phyloP scores from a whole-genome alignment of 257 asterid genomes.

The Marsdenia floribunda region DNA sequence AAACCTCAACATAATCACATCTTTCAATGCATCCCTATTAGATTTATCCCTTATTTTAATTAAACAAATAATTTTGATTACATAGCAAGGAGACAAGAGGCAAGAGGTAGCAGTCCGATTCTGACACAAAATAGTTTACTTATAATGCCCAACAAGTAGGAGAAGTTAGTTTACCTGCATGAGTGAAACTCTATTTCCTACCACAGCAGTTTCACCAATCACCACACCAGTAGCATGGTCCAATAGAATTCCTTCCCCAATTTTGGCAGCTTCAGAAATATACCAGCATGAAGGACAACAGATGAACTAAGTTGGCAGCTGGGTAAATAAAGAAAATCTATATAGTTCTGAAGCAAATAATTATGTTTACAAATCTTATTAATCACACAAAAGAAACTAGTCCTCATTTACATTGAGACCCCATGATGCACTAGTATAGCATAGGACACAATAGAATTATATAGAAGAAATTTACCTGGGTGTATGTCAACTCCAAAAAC shows the following conservation, averaged over 20 bases:
- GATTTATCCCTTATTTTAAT: background rate
- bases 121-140: background rate
- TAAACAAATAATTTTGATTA: background rate
- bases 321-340: background rate
- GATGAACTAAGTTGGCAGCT: constrained; percentile 1
- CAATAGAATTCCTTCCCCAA: constrained; percentile 43
- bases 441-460: background rate
- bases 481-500: constrained; percentile 48
- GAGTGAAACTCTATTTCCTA: constrained; percentile 41
- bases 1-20: background rate
- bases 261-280: constrained; percentile 32
- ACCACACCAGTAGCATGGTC: constrained; percentile 47
- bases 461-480: constrained; percentile 29
- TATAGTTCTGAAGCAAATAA: background rate
- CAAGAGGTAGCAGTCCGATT: background rate
- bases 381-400: background rate
- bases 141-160: background rate
- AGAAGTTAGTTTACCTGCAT: constrained; percentile 32
- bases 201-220: constrained; percentile 42
- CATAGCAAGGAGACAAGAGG: background rate
- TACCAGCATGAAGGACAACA: constrained; percentile 4
- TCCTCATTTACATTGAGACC: background rate
- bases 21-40: background rate
- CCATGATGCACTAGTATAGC: background rate
- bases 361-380: background rate